Evolutionary conservation across 2,329 filamentous ascomycete species (phyloP), one percentile per base, ranked within the genome.

Genomic region (Metarhizium rileyi): DNA sequence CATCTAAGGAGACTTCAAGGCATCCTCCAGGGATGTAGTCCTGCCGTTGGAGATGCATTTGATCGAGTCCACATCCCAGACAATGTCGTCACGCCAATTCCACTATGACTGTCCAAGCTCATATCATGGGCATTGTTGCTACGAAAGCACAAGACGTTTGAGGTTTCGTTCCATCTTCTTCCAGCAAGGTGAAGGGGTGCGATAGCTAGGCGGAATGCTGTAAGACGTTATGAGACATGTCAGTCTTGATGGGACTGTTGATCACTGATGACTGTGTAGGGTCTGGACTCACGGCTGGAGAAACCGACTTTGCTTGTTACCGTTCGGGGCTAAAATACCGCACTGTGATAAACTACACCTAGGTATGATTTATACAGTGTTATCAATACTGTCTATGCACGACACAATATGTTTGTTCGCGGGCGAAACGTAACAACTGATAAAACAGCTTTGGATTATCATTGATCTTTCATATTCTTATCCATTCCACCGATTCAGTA

Each of bases 401-500:
- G 12, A 9, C 27, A 8, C 12, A 12, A 28, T 8, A 28, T 8
- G 12, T 28, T 28, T 28, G 8, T 28, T 28, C 27, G 12, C 12
- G 2, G 2, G 8, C 8, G 27, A 7, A 12, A 28, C 8, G 27
- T 28, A 33, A 14, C n/a, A 20, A 38, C n/a, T 7, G 10, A 38
- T 20, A 20, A 18, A 38, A 6, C 20, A 42, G 38, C 38, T 7
- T 42, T 42, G n/a, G 16, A 12, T 9, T 45, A 20, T 46, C 7
- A 40, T 33, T 10, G 16, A 10, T 25, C 10, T 7, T 9, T 23
- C 14, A 41, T 38, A 38, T 50, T 35, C 9, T 6, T n/a, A 44
- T 47, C 42, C 8, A 14, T 55, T 26, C 67, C 67, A 70, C 46
- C 65, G 60, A 41, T 76, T 72, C 52, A 88, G 59, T 18, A 88